Percentiles rank a stretch among this genome's conserved stretches.
Conservation (phyloP, 75 land plant species). For the Pinus taeda region DNA sequence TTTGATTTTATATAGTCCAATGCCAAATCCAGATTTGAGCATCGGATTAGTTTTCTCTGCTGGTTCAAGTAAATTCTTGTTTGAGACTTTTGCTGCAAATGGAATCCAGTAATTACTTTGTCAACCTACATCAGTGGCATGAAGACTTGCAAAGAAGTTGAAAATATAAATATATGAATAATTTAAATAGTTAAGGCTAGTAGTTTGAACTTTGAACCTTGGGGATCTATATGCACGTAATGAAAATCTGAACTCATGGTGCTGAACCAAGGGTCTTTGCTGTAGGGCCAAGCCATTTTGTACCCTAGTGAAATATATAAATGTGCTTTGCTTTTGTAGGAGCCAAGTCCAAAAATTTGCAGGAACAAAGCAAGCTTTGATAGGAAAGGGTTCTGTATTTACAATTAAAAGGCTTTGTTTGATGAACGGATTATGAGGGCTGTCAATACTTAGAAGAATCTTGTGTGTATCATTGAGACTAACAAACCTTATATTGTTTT, state of each 20-base stretch:
- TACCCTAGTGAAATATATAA: background rate
- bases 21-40: no score
- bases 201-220: background rate
- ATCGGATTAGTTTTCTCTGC: background rate
- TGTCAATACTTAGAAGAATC: background rate
- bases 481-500: slow-evolving; percentile 6
- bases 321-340: background rate
- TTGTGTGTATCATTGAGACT: background rate
- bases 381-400: background rate
- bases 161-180: background rate
- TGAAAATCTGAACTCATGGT: background rate
- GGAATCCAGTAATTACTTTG: background rate
- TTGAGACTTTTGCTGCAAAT: background rate
- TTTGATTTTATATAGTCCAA: no score
- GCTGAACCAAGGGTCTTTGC: background rate
- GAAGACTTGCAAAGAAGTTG: background rate
- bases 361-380: background rate
- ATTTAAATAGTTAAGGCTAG: background rate
- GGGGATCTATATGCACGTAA: background rate
- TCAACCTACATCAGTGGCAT: background rate
- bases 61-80: background rate
- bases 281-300: background rate
- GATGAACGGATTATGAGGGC: background rate
- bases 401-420: background rate
- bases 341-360: background rate